Evolutionary conservation across 192 early-diverging fungal genomes (phyloP), one percentile per base, ranked within the genome.

Genomic region (Phycomyces blakesleeanus): DNA sequence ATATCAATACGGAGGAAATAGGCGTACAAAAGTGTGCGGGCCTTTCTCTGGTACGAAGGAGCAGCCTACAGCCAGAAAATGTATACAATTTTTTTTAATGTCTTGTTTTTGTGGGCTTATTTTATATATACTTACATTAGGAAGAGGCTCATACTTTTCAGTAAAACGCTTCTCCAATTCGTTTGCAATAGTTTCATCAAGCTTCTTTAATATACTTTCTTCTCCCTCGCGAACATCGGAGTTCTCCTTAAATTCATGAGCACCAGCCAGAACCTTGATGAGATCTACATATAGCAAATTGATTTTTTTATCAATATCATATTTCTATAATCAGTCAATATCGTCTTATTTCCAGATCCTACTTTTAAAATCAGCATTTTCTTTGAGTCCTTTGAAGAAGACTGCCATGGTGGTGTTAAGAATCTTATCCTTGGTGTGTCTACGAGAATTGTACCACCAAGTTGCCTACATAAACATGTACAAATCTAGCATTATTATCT

Each of bases 401-500:
- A 73, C 71, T 37, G 81, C 89, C 95, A 99, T 99, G 12, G 95
- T 92, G 50, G 72, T 80, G 60, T 93, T 89, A 38, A 93, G 78
- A 61, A 99, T 92, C 63, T 84, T 86, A 66, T 97, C 91, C 70
- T 94, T 96, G 73, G 92, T 96, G 59, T 86, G 86, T 63, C 86
- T 75, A 65, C 89, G 92, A 51, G 92, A 91, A 56, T 84, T 84
- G 76, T 93, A 90, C 97, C 97, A 99, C 97, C 95, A 97, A 59
- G 82, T 82, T 14, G 91, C 93, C 84, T 85, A 22, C 21, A 54
- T 15, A 59, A 14, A 39, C 42, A n/a, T 18, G 9, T 40, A 49
- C 16, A 51, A 29, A 41, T 76, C 14, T 5, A 5, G 69, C 41
- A 0, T 12, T 1, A 59, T 22, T 20, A 11, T 15, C n/a, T n/a